Evolutionary conservation across 148 eudicot species (phyloP).

Genomic region (Rhododendron molle): DNA sequence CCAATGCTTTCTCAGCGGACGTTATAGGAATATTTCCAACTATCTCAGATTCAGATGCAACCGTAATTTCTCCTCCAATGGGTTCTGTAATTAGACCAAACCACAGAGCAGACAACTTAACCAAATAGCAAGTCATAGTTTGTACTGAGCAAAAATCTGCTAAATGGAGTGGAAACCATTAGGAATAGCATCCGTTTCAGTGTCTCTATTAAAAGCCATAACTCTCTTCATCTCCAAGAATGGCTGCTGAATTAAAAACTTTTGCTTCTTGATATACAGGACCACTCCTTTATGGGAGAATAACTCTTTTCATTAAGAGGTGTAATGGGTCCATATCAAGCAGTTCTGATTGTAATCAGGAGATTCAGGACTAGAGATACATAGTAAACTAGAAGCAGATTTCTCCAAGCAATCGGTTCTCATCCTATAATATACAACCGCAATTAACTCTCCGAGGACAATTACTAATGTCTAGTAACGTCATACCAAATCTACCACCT

Average conservation of each 20-base stretch:
- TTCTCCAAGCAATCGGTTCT: background rate
- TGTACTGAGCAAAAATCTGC: background rate
- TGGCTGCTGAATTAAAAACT: background rate
- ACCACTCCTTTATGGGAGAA: background rate
- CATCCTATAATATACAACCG: background rate
- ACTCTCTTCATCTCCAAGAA: background rate
- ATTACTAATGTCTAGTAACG: background rate
- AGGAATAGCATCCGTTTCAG: background rate
- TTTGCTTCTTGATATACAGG: background rate
- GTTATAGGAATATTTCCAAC: constrained; percentile 50
- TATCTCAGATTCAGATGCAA: constrained; percentile 55
- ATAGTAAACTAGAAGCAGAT: background rate
- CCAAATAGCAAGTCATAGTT: background rate
- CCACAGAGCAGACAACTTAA: background rate
- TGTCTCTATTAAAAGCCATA: background rate
- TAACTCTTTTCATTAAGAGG: background rate
- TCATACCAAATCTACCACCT: background rate
- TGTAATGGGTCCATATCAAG: background rate
- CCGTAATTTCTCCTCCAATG: constrained; percentile 78
- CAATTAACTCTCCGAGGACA: background rate
- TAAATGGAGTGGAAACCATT: background rate
- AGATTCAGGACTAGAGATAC: background rate
- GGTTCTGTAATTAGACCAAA: constrained; percentile 55
- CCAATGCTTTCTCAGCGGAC: constrained; percentile 63
- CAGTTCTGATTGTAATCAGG: background rate